Evolutionary conservation across 2,329 filamentous ascomycete species (phyloP), one percentile per base, ranked within the genome.

Genomic region (Aspergillus sp.): DNA sequence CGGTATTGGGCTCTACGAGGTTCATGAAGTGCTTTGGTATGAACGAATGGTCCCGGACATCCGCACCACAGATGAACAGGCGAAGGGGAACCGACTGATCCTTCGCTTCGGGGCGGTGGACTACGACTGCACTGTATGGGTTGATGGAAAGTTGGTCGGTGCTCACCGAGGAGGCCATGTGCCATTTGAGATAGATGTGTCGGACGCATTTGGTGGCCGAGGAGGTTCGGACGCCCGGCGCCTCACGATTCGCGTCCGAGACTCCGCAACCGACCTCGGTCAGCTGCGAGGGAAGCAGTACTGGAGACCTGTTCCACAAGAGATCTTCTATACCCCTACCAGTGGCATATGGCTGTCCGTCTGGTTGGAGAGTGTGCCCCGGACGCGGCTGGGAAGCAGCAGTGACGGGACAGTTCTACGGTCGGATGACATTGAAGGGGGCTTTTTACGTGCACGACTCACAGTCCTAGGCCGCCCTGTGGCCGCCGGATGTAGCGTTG

Each of bases 291-390:
- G 88, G 0, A 90, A 90, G 71, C 88, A 90, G 72, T 82, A 89
- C 72, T 88, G 89, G 75, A 82, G 81, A 0, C 73, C 82, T 1
- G 77, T 76, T 0, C 84, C 84, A 2, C 70, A 73, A 50, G 71
- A 59, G 52, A 91, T 91, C 57, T 91, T 88, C 71, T 91, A 91
- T 69, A 86, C 86, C 0, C 86, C 89, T 0, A 90, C 87, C 64
- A 88, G 86, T 17, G 89, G 89, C 1, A 90, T 91, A 61, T 91
- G 89, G 89, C 87, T 89, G 68, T 82, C 82, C n/a, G 88, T 91
- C 0, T 91, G 88, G 89, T 70, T 91, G 6, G 86, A 89, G 69
- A 82, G 83, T 58, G 69, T 74, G 2, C 71, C 72, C 4, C 7
- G 17, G 81, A 79, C 83, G 59, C 77, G 87, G 62, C 80, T 90